phyloP scores from a whole-genome alignment of 2,329 filamentous ascomycete genomes.

The Fusarium protoensiforme region DNA sequence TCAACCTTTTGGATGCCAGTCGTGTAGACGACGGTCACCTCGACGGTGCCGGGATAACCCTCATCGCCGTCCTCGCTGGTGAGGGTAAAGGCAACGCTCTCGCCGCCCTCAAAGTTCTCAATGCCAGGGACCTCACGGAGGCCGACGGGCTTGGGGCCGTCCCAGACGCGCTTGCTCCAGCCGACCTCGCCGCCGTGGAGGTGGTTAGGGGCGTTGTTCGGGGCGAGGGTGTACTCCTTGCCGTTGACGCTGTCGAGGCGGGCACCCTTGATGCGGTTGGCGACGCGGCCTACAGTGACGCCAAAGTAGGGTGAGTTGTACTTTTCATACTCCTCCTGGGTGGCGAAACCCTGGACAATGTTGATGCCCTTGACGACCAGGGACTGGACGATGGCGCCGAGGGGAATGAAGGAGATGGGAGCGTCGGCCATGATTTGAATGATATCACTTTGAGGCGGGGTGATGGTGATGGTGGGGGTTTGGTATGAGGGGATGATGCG shows the following conservation, averaged over 20 bases:
- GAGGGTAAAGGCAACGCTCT: conserved; percentile 74
- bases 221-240: conserved; percentile 74
- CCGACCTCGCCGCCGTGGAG: conserved; percentile 78
- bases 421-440: conserved; percentile 55
- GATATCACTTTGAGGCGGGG: conserved; percentile 18
- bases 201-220: conserved; percentile 82
- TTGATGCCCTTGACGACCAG: conserved; percentile 82
- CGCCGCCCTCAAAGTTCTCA: conserved; percentile 66
- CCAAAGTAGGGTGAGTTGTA: conserved; percentile 88
- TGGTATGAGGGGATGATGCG: conserved; percentile 5
- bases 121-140: conserved; percentile 61
- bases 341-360: conserved; percentile 89
- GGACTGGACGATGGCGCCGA: conserved; percentile 84
- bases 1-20: conserved; percentile 73
- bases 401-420: conserved; percentile 74
- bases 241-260: conserved; percentile 78
- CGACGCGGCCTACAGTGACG: conserved; percentile 87
- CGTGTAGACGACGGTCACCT: conserved; percentile 82
- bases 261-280: conserved; percentile 83
- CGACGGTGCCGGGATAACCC: conserved; percentile 88
- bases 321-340: conserved; percentile 77
- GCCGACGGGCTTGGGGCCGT: conserved; percentile 75
- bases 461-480: conserved; percentile 8
- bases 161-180: conserved; percentile 84
- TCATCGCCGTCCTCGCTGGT: conserved; percentile 85